Evolutionary conservation across 306 rosid species (phyloP).

Genomic region (Cucumis melo): DNA sequence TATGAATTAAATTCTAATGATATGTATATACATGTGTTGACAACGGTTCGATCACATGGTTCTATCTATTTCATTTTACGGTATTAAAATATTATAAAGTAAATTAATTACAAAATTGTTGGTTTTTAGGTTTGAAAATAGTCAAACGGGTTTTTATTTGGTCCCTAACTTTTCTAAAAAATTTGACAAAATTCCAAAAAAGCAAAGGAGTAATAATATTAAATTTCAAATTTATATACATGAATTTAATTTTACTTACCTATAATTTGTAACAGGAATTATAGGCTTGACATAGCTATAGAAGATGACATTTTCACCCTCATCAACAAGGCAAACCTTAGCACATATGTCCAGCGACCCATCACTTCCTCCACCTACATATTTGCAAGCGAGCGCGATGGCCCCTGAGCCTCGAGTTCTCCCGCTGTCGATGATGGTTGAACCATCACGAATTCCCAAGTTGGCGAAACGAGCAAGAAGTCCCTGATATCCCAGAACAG

Average conservation of each 20-base stretch:
- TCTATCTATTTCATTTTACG: too few relatives aligned
- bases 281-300: constrained; percentile 70
- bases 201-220: neutral
- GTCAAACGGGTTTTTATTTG: neutral
- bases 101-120: too few relatives aligned
- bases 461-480: constrained; percentile 47
- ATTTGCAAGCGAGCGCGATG: constrained; percentile 84
- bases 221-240: neutral
- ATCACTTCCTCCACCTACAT: constrained; percentile 94
- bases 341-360: constrained; percentile 79
- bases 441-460: constrained; percentile 60
- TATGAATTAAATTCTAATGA: too few relatives aligned
- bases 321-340: constrained; percentile 74
- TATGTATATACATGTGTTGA: too few relatives aligned
- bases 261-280: constrained; percentile 61
- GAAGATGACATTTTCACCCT: constrained; percentile 62
- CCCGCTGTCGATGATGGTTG: constrained; percentile 22
- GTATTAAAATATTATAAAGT: too few relatives aligned
- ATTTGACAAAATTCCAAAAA: neutral
- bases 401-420: constrained; percentile 43
- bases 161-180: too few relatives aligned
- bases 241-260: constrained; percentile 20
- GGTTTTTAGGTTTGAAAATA: too few relatives aligned
- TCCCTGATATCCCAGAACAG: constrained; percentile 25
- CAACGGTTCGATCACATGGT: too few relatives aligned